Evolutionary conservation across 2,329 filamentous ascomycete genomes (phyloP).

Genomic region (Trichoderma simmonsii): DNA sequence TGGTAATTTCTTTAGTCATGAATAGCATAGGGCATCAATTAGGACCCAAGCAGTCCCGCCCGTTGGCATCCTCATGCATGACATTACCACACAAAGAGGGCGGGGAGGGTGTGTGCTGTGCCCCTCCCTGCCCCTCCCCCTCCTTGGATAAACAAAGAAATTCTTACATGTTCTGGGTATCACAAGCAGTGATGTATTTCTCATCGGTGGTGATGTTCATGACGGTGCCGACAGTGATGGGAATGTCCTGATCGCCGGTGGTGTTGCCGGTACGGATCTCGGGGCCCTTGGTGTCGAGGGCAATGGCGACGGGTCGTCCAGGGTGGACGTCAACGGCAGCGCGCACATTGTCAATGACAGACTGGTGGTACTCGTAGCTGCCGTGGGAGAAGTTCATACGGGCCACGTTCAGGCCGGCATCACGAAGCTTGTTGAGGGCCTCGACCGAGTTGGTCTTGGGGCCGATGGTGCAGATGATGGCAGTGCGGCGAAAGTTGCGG

Average conservation of each 20-base stretch:
- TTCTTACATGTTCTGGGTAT: slow-evolving; percentile 88
- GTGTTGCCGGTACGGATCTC: slow-evolving; percentile 63
- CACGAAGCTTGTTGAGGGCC: slow-evolving; percentile 92
- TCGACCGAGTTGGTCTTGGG: slow-evolving; percentile 98
- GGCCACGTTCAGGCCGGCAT: slow-evolving; percentile 91
- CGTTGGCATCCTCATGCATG: neutral
- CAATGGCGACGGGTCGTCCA: slow-evolving; percentile 91
- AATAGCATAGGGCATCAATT: neutral
- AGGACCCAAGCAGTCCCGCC: neutral
- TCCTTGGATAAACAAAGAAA: neutral
- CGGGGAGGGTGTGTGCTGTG: neutral
- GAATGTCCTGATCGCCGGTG: slow-evolving; percentile 84
- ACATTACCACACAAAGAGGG: neutral
- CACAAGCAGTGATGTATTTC: slow-evolving; percentile 76
- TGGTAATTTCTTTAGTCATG: neutral
- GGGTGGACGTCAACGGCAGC: slow-evolving; percentile 73
- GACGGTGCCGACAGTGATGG: slow-evolving; percentile 77
- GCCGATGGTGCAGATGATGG: slow-evolving; percentile 98
- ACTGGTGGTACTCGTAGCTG: slow-evolving; percentile 92
- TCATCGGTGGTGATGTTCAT: slow-evolving; percentile 98
- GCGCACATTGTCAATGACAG: slow-evolving; percentile 93
- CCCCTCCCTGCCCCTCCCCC: neutral
- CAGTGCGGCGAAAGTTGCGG: slow-evolving; percentile 91
- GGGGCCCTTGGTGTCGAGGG: slow-evolving; percentile 70
- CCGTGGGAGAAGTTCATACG: slow-evolving; percentile 97